A percentile compares a stretch with the other conserved stretches of the same genome.
Conservation (phyloP, 176 grass and related monocot genomes). For the barley (Hordeum vulgare) region DNA sequence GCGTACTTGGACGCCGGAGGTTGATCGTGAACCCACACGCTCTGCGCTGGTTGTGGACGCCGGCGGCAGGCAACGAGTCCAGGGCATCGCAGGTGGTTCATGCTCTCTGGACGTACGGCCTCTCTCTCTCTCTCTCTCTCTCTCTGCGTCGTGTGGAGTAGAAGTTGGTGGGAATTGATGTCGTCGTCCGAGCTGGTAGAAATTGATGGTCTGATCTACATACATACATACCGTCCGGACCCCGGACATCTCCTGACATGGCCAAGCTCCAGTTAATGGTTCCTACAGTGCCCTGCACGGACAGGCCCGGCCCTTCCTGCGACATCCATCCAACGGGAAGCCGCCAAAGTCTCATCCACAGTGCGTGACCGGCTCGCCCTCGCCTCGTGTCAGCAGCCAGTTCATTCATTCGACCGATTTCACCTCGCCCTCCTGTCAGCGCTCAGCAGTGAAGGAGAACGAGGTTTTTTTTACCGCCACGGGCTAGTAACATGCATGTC, state of each 20-base stretch:
- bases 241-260: neutral
- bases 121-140: too few species aligned
- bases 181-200: neutral
- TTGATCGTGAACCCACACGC: neutral
- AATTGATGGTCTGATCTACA: neutral
- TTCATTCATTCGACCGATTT: too few species aligned
- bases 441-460: too few species aligned
- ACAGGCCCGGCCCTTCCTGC: neutral
- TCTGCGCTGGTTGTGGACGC: neutral
- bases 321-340: neutral
- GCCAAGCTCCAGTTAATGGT: neutral
- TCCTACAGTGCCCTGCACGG: neutral
- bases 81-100: neutral
- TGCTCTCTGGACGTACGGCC: too few species aligned
- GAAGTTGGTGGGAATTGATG: neutral
- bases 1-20: too few species aligned
- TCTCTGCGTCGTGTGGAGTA: too few species aligned
- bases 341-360: neutral
- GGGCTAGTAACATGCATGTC: too few species aligned
- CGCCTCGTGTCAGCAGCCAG: neutral
- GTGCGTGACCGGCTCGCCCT: neutral
- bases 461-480: too few species aligned
- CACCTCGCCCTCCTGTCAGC: too few species aligned
- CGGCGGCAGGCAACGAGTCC: neutral
- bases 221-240: neutral